Conservation (phyloP, 2,329 filamentous ascomycete genomes). For the Epichloe gansuensis region DNA sequence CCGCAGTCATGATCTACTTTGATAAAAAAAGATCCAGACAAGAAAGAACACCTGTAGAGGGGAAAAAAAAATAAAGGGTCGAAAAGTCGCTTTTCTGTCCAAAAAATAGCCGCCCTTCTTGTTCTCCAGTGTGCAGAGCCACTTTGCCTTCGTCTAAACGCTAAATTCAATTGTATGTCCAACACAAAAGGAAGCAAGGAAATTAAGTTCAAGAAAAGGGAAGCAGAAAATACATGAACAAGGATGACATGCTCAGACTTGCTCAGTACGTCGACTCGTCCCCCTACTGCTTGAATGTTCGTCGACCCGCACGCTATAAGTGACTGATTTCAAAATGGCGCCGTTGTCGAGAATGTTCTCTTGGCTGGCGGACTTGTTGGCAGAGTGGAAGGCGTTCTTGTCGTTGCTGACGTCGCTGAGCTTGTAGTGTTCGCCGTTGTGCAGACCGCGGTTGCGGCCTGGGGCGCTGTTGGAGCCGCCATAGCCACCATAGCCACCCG, state of each 20-base stretch:
- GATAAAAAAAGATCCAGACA: too few species aligned
- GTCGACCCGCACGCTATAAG: conserved; percentile 27
- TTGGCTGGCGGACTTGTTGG: conserved; percentile 20
- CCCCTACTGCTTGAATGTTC: conserved; percentile 9
- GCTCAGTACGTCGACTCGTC: conserved; percentile 1
- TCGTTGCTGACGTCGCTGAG: conserved; percentile 24
- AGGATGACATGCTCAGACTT: conserved; percentile 2
- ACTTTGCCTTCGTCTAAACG: too few species aligned
- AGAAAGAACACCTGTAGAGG: too few species aligned
- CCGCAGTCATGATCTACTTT: too few species aligned
- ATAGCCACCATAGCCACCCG: conserved; percentile 3
- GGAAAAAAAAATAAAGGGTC: too few species aligned
- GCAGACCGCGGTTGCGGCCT: conserved; percentile 13
- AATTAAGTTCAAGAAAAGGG: too few species aligned
- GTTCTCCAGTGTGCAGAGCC: too few species aligned
- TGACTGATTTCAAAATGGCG: conserved; percentile 29
- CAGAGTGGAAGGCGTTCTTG: conserved; percentile 16
- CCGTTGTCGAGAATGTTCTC: conserved; percentile 25
- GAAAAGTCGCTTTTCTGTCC: too few species aligned
- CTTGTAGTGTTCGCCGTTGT: conserved; percentile 22
- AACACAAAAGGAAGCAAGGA: background rate
- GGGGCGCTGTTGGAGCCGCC: conserved; percentile 15
- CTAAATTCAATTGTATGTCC: too few species aligned
- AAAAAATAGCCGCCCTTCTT: too few species aligned
- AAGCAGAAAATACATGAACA: background rate